phyloP scores from a whole-genome alignment of 345 rosid genomes.

The Cochlearia excelsa region DNA sequence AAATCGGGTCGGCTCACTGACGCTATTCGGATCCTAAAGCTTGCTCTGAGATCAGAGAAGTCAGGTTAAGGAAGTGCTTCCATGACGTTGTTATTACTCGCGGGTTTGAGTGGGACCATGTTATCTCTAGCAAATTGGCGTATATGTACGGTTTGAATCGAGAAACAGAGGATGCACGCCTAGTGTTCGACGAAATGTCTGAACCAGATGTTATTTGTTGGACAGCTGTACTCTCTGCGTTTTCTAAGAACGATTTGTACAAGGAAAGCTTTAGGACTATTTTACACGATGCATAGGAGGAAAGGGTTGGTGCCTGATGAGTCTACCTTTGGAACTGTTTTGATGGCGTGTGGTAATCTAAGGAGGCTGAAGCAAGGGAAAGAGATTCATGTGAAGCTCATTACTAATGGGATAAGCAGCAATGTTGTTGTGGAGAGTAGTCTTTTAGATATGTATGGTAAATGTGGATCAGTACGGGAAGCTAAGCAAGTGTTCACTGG shows the following conservation, averaged over 20 bases:
- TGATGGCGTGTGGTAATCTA: slow-evolving; percentile 82
- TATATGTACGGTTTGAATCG: slow-evolving; percentile 63
- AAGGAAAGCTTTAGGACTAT: slow-evolving; percentile 50
- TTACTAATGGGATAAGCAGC: slow-evolving; percentile 48
- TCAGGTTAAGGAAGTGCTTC: slow-evolving; percentile 54
- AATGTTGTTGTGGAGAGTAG: slow-evolving; percentile 75
- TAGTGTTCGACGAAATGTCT: slow-evolving; percentile 69
- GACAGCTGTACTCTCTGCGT: slow-evolving; percentile 69
- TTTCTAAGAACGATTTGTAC: slow-evolving; percentile 59
- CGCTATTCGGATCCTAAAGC: slow-evolving; percentile 66
- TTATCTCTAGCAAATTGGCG: slow-evolving; percentile 64
- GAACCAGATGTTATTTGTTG: slow-evolving; percentile 77
- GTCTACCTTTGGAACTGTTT: slow-evolving; percentile 69
- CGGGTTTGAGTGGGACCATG: slow-evolving; percentile 56
- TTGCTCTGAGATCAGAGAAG: slow-evolving; percentile 57
- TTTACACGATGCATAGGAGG: slow-evolving; percentile 53
- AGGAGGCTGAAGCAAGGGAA: slow-evolving; percentile 70
- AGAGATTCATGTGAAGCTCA: slow-evolving; percentile 66
- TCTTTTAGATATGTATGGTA: slow-evolving; percentile 92
- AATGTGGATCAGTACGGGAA: slow-evolving; percentile 55
- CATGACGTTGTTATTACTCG: slow-evolving; percentile 59
- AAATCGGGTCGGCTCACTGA: slow-evolving; percentile 48
- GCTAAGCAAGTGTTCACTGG: slow-evolving; percentile 64
- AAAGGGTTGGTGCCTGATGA: slow-evolving; percentile 54
- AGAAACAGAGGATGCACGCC: slow-evolving; percentile 45